A percentile compares a stretch with the other conserved stretches of the same genome.
Evolutionary conservation across 163 green algal species (phyloP).

Genomic region (Prototheca wickerhamii): DNA sequence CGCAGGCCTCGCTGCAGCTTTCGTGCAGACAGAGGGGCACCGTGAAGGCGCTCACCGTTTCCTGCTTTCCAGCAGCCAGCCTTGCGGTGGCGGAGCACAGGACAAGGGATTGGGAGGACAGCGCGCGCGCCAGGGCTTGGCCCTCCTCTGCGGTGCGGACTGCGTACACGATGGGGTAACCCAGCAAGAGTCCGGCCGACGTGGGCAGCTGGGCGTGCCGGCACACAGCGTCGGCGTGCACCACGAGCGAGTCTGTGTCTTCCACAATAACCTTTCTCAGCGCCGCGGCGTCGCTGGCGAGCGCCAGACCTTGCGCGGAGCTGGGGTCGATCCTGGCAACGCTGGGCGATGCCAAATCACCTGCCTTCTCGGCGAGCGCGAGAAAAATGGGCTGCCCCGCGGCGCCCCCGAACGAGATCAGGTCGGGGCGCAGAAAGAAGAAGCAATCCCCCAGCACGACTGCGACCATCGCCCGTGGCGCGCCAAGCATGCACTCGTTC

Average conservation of each 20-base stretch:
- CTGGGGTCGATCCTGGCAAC: too few relatives aligned
- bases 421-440: background rate
- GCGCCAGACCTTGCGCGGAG: too few relatives aligned
- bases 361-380: too few relatives aligned
- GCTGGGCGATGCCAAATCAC: too few relatives aligned
- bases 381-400: too few relatives aligned
- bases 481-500: background rate
- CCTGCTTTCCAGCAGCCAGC: background rate
- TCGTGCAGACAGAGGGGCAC: conserved; percentile 12
- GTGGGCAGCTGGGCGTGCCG: conserved; percentile 11
- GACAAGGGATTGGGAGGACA: conserved; percentile 19
- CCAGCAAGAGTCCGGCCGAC: conserved; percentile 39
- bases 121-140: conserved; percentile 6
- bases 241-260: too few relatives aligned
- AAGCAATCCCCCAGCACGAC: background rate
- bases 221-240: too few relatives aligned
- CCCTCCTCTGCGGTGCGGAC: conserved; percentile 13
- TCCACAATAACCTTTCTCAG: too few relatives aligned
- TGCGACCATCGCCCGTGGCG: background rate
- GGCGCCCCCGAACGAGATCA: background rate
- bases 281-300: too few relatives aligned
- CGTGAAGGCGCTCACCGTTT: conserved; percentile 7
- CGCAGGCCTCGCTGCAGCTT: background rate
- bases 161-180: conserved; percentile 42
- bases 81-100: conserved; percentile 7